Evolutionary conservation across 345 rosid genomes (phyloP).

Genomic region (Dipteronia sinensis): DNA sequence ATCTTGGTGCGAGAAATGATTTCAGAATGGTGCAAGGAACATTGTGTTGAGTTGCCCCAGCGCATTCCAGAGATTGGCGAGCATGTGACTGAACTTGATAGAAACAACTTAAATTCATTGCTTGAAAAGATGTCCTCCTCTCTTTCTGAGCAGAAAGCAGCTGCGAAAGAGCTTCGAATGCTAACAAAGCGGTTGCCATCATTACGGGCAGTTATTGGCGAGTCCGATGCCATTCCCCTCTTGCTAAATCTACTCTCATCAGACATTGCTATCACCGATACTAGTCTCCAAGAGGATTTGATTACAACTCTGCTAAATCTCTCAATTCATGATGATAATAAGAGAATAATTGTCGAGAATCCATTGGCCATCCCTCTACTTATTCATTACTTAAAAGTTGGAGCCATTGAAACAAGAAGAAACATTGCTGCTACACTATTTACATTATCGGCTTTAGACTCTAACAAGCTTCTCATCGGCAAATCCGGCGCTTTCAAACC

Average conservation of each 20-base stretch:
- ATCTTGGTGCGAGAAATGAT: constrained; percentile 48
- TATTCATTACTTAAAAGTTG: constrained; percentile 37
- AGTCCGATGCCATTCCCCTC: constrained; percentile 35
- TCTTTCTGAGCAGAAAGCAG: constrained; percentile 44
- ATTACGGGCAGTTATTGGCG: constrained; percentile 42
- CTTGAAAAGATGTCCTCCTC: constrained; percentile 51
- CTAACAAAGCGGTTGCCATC: constrained; percentile 46
- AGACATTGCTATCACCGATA: constrained; percentile 25
- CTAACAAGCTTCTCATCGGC: constrained; percentile 43
- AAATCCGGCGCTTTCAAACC: constrained; percentile 51
- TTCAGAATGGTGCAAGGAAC: constrained; percentile 46
- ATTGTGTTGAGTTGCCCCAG: constrained; percentile 34
- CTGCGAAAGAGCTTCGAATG: constrained; percentile 49
- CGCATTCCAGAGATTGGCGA: constrained; percentile 17
- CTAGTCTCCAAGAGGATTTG: constrained; percentile 48
- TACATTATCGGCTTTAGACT: constrained; percentile 41
- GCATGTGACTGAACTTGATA: constrained; percentile 23
- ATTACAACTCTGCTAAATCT: constrained; percentile 49
- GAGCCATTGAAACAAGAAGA: constrained; percentile 46
- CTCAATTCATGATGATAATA: constrained; percentile 43
- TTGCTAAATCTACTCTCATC: constrained; percentile 44
- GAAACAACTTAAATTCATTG: constrained; percentile 34
- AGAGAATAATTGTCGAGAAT: constrained; percentile 39
- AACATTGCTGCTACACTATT: constrained; percentile 59
- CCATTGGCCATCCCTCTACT: constrained; percentile 46